Evolutionary conservation across 2,329 filamentous ascomycete genomes (phyloP).

Genomic region (Penicillium sp.): DNA sequence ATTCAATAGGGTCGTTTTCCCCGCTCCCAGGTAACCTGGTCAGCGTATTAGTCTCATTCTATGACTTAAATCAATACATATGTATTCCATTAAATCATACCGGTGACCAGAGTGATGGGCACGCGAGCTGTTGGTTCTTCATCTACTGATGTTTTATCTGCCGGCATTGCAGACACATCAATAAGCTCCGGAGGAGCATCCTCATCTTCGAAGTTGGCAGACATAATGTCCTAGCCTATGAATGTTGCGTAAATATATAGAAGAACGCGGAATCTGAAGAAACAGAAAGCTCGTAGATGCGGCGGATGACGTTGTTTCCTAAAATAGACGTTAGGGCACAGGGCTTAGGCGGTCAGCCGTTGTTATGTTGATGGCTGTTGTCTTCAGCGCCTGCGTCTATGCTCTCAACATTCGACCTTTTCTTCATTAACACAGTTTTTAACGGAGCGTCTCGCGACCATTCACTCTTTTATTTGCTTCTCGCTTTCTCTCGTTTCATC

Average conservation of each 20-base stretch:
- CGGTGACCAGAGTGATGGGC: conserved; percentile 52
- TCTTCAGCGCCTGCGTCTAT: conserved; percentile 15
- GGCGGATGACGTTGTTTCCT: conserved; percentile 24
- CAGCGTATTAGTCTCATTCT: conserved; percentile 1
- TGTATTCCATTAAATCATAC: conserved; percentile 28
- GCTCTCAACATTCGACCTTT: conserved; percentile 15
- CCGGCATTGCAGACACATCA: conserved; percentile 35
- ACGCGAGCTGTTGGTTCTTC: conserved; percentile 40
- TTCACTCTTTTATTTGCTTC: conserved; percentile 18
- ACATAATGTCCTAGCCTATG: conserved; percentile 12
- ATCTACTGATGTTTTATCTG: conserved; percentile 21
- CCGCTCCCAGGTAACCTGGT: conserved; percentile 85
- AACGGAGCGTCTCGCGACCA: conserved; percentile 13
- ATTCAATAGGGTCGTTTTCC: conserved; percentile 92
- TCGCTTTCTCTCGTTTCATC: conserved; percentile 15
- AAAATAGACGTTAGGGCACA: conserved; percentile 27
- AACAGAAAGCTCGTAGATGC: conserved; percentile 9
- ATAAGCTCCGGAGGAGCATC: conserved; percentile 47
- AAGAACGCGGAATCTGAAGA: not conserved
- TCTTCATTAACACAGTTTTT: conserved; percentile 8
- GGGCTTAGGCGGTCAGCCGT: conserved; percentile 29
- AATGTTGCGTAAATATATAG: not conserved
- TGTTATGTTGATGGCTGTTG: conserved; percentile 22
- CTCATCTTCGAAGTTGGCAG: conserved; percentile 39
- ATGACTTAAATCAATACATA: not conserved